These are phyloP conservation scores for Skeletonema costatum DNA, from an alignment of 108 stramenopile species.

Conservation along the genomic window DNA sequence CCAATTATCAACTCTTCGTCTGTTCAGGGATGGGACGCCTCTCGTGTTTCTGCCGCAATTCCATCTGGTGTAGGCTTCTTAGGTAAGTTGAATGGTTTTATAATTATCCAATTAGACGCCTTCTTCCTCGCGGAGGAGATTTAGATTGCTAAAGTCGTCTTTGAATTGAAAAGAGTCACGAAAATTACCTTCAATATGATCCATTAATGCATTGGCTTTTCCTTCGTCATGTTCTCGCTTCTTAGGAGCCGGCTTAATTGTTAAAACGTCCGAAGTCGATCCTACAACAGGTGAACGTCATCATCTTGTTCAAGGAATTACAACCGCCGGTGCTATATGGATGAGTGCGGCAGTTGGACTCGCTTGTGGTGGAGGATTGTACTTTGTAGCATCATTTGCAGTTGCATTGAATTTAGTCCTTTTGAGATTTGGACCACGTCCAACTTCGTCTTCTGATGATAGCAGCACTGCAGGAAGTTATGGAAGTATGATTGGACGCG, in stretches of 20 bases:
- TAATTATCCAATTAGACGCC: no score
- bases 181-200: no score
- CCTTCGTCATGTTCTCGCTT: no score
- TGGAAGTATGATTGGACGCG: neutral
- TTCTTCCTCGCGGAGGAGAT: no score
- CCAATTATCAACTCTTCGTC: neutral
- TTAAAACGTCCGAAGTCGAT: conserved; percentile 63
- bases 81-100: no score
- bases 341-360: conserved; percentile 73
- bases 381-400: conserved; percentile 76
- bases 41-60: conserved; percentile 60
- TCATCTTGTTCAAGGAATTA: conserved; percentile 79
- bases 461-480: neutral
- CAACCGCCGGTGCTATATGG: conserved; percentile 81
- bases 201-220: no score
- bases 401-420: conserved; percentile 79
- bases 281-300: conserved; percentile 44
- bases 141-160: no score
- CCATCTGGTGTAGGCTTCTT: conserved; percentile 90
- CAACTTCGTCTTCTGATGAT: neutral
- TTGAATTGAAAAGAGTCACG: no score
- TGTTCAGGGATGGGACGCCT: conserved; percentile 26
- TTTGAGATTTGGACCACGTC: conserved; percentile 83
- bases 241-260: conserved; percentile 83
- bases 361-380: conserved; percentile 83